phyloP scores from a whole-genome alignment of 2,329 filamentous ascomycete species.

The Knoxdaviesia proteae region DNA sequence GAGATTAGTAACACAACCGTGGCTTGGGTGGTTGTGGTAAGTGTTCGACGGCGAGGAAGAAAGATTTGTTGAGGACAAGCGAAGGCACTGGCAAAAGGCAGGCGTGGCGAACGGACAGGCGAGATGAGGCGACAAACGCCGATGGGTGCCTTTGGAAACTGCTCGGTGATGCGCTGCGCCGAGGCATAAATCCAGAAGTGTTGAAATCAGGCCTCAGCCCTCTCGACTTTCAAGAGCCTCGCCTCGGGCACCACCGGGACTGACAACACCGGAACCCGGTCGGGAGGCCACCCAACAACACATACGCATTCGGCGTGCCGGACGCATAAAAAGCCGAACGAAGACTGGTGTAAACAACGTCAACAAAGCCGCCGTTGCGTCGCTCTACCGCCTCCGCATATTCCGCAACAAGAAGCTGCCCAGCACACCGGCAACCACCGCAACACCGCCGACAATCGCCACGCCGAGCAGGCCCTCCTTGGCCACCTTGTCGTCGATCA shows the following conservation, averaged over 20 bases:
- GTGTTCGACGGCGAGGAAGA: no score
- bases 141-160: no score
- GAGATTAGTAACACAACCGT: no score
- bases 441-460: conserved; percentile 82
- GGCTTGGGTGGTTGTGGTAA: no score
- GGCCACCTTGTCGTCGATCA: conserved; percentile 92
- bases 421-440: conserved; percentile 80
- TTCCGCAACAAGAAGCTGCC: conserved; percentile 73
- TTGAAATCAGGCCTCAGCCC: neutral
- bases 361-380: neutral
- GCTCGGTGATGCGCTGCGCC: no score
- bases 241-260: no score
- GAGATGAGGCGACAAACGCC: no score
- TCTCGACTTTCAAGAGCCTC: neutral
- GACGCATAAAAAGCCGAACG: neutral
- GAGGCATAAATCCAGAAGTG: neutral
- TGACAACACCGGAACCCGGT: no score
- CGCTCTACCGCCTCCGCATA: conserved; percentile 32
- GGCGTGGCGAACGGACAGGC: no score
- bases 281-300: neutral
- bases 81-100: no score
- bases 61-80: no score
- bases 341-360: neutral
- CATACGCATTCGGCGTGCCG: neutral
- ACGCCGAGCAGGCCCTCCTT: conserved; percentile 88